A percentile compares a stretch with the other conserved stretches of the same genome.
Conservation (phyloP, 176 grass and related monocot genomes). For the Juncus effusus region DNA sequence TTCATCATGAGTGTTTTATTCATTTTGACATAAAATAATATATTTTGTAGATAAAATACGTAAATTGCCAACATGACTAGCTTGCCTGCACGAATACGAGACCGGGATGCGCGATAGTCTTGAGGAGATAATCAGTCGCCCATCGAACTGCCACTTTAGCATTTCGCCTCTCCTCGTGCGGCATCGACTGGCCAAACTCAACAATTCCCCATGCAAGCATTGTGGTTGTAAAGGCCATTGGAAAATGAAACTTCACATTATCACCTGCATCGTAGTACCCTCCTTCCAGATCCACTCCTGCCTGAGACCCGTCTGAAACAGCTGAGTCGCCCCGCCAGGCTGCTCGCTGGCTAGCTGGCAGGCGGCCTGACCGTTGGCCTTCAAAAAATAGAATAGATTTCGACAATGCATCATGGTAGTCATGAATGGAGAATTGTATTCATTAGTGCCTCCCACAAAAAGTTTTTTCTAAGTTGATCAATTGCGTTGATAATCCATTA, state of each 20-base stretch:
- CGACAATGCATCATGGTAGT: conserved; percentile 68
- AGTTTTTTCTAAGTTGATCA: no score
- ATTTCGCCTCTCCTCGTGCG: conserved; percentile 42
- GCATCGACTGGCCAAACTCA: conserved; percentile 78
- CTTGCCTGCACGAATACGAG: conserved; percentile 75
- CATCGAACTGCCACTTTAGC: conserved; percentile 60
- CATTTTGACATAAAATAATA: no score
- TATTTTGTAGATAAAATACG: no score
- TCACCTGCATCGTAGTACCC: conserved; percentile 95
- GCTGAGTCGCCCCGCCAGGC: conserved; percentile 73
- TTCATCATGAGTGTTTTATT: no score
- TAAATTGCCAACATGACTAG: background rate
- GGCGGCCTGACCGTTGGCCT: conserved; percentile 68
- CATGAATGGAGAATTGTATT: conserved; percentile 29
- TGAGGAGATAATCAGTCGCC: conserved; percentile 88
- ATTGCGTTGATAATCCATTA: no score
- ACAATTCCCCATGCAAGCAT: conserved; percentile 86
- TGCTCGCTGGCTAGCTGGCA: conserved; percentile 51
- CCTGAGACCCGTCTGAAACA: conserved; percentile 47
- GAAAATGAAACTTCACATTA: conserved; percentile 95
- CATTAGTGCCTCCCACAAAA: no score
- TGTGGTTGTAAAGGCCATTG: conserved; percentile 88
- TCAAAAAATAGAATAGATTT: conserved; percentile 94
- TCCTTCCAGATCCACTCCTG: conserved; percentile 62
- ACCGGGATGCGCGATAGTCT: conserved; percentile 66